Conservation (phyloP, 2,329 filamentous ascomycete species). For the Claviceps sp. region DNA sequence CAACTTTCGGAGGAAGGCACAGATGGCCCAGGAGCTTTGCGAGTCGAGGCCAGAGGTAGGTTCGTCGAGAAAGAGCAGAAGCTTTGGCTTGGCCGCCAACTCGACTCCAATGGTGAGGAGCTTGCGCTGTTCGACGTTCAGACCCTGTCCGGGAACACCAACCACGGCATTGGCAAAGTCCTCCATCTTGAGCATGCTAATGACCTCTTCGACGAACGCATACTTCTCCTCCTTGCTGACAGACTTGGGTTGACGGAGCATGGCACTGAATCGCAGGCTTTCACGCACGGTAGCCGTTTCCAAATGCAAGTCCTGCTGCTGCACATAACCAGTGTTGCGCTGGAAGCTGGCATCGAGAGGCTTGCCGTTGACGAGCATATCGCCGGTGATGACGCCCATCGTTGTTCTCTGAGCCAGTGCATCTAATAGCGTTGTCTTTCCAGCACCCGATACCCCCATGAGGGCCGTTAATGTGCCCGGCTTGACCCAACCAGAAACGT, state of each 20-base stretch:
- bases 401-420: constrained; percentile 35
- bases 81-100: constrained; percentile 40
- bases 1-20: constrained; percentile 47
- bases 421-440: constrained; percentile 30
- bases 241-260: constrained; percentile 40
- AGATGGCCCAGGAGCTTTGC: constrained; percentile 51
- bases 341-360: constrained; percentile 45
- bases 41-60: constrained; percentile 49
- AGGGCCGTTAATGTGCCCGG: constrained; percentile 76
- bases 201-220: constrained; percentile 49
- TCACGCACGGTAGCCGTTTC: constrained; percentile 42
- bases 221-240: constrained; percentile 44
- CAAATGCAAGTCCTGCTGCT: constrained; percentile 50
- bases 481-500: constrained; percentile 80
- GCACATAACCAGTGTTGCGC: constrained; percentile 52
- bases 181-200: constrained; percentile 52
- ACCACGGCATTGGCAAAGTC: constrained; percentile 55
- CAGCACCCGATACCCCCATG: constrained; percentile 44
- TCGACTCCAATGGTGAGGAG: constrained; percentile 49
- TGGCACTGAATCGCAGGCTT: constrained; percentile 40
- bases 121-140: constrained; percentile 50
- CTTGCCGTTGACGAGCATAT: constrained; percentile 52
- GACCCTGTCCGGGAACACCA: constrained; percentile 45
- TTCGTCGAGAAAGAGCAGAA: constrained; percentile 50
- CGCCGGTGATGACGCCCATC: constrained; percentile 50